Evolutionary conservation across 805 yeast species (phyloP).

Genomic region (Saccharomycopsis fodiens): DNA sequence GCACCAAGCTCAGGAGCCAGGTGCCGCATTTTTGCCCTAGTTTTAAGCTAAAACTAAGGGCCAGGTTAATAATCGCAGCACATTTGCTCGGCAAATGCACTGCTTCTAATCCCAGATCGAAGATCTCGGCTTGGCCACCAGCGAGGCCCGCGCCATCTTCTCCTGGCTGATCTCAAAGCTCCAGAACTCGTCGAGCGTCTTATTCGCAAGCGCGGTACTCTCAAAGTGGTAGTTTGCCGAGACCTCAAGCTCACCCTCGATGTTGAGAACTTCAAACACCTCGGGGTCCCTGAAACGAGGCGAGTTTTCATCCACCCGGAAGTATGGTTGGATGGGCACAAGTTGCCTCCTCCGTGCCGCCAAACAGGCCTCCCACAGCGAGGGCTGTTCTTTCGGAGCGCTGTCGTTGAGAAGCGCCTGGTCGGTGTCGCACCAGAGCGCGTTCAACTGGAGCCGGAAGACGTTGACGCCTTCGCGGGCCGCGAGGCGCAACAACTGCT

Average conservation of each 20-base stretch:
- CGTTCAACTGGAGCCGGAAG: conserved; percentile 2
- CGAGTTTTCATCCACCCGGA: not conserved
- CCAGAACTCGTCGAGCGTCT: not conserved
- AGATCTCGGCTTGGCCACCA: too few species aligned
- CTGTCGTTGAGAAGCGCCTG: not conserved
- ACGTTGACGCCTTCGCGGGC: not conserved
- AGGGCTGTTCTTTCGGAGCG: not conserved
- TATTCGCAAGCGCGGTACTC: too few species aligned
- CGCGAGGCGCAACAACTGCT: not conserved
- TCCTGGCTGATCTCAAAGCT: not conserved
- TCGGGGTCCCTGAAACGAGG: not conserved
- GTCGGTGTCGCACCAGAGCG: conserved; percentile 5
- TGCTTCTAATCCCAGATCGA: not conserved
- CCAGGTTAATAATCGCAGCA: too few species aligned
- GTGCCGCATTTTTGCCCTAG: too few species aligned
- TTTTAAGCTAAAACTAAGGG: too few species aligned
- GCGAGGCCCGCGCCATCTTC: not conserved
- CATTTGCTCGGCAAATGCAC: too few species aligned
- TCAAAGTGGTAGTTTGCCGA: too few species aligned
- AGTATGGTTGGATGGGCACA: not conserved
- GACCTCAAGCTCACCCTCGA: not conserved
- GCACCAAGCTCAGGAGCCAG: too few species aligned
- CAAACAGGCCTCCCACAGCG: too few species aligned
- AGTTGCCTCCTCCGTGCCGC: not conserved
- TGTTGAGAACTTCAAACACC: not conserved